These are phyloP conservation scores for Phytopythium helicoides DNA, from an alignment of 352 stramenopile genomes.

Conservation along the genomic window DNA sequence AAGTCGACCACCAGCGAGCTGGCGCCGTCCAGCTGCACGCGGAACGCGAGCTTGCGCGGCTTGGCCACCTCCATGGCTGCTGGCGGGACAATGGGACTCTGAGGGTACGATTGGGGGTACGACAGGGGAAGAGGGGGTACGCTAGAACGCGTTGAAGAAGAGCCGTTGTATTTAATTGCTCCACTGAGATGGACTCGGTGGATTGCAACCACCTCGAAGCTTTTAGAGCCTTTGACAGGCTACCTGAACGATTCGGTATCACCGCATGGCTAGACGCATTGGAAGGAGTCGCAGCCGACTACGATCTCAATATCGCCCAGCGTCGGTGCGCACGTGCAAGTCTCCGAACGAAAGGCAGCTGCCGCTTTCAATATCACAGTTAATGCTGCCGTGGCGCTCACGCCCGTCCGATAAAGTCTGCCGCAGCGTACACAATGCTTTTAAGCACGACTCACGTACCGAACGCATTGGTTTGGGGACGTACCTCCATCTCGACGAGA, in stretches of 20 bases:
- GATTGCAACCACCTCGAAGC: too few species aligned
- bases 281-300: conserved; percentile 63
- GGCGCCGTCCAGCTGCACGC: conserved; percentile 41
- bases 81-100: too few species aligned
- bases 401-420: conserved; percentile 9
- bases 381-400: conserved; percentile 64
- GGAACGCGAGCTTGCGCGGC: conserved; percentile 24
- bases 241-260: too few species aligned
- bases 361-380: conserved; percentile 43
- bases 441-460: background rate
- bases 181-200: too few species aligned
- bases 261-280: conserved; percentile 32
- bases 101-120: too few species aligned
- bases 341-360: conserved; percentile 68
- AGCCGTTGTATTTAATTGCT: too few species aligned
- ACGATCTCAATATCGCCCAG: conserved; percentile 68
- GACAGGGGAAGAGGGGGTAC: too few species aligned
- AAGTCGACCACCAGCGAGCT: conserved; percentile 72
- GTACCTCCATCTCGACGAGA: conserved; percentile 30
- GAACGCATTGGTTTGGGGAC: conserved; percentile 8
- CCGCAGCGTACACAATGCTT: background rate
- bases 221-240: too few species aligned
- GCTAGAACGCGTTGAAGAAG: too few species aligned
- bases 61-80: too few species aligned
- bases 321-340: conserved; percentile 55